Evolutionary conservation across 352 stramenopile genomes (phyloP).

Genomic region (Phytophthora meadii): DNA sequence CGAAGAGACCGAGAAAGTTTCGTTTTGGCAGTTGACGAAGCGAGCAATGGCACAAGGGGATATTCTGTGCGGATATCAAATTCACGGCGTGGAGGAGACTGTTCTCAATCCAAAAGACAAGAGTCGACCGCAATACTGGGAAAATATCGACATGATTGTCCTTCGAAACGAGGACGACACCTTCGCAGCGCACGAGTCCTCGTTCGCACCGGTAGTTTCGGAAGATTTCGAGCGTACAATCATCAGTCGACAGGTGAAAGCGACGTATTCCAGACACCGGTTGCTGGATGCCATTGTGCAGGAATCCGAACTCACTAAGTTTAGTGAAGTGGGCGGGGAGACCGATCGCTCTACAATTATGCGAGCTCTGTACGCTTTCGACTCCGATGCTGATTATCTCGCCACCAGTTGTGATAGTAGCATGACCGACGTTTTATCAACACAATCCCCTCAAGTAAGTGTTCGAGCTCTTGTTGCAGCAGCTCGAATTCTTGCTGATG

Average conservation of each 20-base stretch:
- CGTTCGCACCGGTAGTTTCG: constrained; percentile 31
- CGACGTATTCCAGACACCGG: constrained; percentile 51
- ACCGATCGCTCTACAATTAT: constrained; percentile 41
- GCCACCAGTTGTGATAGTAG: constrained; percentile 1
- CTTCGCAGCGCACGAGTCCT: constrained; percentile 30
- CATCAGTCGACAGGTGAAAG: constrained; percentile 51
- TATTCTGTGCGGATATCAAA: constrained; percentile 82
- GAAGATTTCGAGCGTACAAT: constrained; percentile 66
- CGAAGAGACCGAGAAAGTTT: constrained; percentile 49
- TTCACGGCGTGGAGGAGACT: constrained; percentile 46
- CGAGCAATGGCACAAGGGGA: constrained; percentile 59
- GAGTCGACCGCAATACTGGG: constrained; percentile 46
- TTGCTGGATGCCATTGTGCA: constrained; percentile 63
- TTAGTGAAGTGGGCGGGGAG: constrained; percentile 35
- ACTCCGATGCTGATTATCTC: constrained; percentile 13
- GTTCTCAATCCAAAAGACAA: constrained; percentile 81
- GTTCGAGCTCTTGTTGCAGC: constrained; percentile 50
- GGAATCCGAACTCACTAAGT: constrained; percentile 50
- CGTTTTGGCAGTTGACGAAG: constrained; percentile 84
- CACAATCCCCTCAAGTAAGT: constrained; percentile 31
- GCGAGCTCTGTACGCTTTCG: constrained; percentile 49
- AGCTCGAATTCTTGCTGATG: constrained; percentile 51
- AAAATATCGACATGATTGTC: constrained; percentile 68
- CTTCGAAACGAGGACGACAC: constrained; percentile 43
- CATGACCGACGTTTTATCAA: constrained; percentile 36